Evolutionary conservation across 257 asterid genomes (phyloP).

Genomic region (Avicennia marina): DNA sequence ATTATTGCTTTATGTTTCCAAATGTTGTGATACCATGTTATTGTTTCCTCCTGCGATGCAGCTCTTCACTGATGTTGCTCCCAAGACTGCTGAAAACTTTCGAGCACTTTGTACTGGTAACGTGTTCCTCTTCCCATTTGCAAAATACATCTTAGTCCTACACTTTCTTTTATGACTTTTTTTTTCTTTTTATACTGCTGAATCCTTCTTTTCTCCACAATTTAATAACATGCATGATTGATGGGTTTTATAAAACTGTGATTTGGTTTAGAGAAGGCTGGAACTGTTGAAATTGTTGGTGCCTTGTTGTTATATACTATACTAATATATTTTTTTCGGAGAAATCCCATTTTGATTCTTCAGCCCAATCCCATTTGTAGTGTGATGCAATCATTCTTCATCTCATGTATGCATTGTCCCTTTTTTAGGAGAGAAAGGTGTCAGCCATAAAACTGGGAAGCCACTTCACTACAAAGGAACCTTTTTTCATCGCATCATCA

Average conservation of each 20-base stretch:
- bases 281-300: neutral
- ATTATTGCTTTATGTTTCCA: neutral
- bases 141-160: neutral
- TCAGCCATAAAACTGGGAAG: constrained; percentile 63
- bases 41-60: constrained; percentile 32
- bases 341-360: constrained; percentile 2
- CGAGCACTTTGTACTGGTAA: constrained; percentile 95
- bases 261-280: constrained; percentile 2
- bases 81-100: constrained; percentile 88
- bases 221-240: constrained; percentile 1
- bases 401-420: neutral
- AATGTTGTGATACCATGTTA: constrained; percentile 1
- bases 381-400: neutral
- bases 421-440: constrained; percentile 87
- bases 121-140: neutral
- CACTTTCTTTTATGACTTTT: neutral
- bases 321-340: neutral
- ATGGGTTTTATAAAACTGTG: constrained; percentile 6
- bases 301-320: neutral
- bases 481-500: constrained; percentile 75
- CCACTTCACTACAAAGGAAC: constrained; percentile 96
- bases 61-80: constrained; percentile 83
- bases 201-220: neutral
- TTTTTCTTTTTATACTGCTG: neutral
- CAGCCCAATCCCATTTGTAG: neutral